phyloP scores from a whole-genome alignment of 2,329 filamentous ascomycete species.

The Fusarium compactum region DNA sequence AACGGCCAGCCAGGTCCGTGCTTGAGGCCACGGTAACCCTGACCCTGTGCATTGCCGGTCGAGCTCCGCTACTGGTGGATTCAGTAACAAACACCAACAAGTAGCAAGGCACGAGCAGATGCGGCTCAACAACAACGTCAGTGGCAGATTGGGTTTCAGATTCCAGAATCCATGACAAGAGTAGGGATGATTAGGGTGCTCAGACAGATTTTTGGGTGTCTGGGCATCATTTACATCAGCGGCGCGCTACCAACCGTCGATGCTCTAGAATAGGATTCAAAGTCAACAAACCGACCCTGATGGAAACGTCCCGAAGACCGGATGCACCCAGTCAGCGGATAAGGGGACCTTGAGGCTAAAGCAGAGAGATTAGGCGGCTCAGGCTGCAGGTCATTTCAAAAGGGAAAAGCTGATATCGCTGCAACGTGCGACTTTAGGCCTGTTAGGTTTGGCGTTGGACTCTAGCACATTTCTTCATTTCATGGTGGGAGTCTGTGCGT shows the following conservation, averaged over 20 bases:
- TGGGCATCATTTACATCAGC: slow-evolving; percentile 1
- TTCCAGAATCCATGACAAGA: background rate
- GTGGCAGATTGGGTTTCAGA: slow-evolving; percentile 27
- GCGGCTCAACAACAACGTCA: slow-evolving; percentile 42
- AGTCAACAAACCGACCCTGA: slow-evolving; percentile 15
- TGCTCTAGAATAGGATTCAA: background rate
- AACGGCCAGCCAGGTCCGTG: slow-evolving; percentile 28
- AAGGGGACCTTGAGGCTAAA: slow-evolving; percentile 36
- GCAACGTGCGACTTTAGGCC: slow-evolving; percentile 36
- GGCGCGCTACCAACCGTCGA: slow-evolving; percentile 17
- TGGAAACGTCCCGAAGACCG: slow-evolving; percentile 33
- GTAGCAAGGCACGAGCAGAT: slow-evolving; percentile 13
- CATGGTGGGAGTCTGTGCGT: slow-evolving; percentile 41
- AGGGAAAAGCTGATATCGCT: slow-evolving; percentile 23
- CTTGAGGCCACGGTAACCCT: slow-evolving; percentile 27
- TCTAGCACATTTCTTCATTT: slow-evolving; percentile 17
- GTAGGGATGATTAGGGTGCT: background rate
- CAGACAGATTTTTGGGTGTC: background rate
- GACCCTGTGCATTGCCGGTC: slow-evolving; percentile 20
- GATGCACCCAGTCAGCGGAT: slow-evolving; percentile 29
- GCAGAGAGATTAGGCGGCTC: slow-evolving; percentile 28
- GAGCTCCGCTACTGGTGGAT: slow-evolving; percentile 40
- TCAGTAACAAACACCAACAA: slow-evolving; percentile 5
- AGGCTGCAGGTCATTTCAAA: slow-evolving; percentile 26
- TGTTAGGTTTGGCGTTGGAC: slow-evolving; percentile 16